Evolutionary conservation across 768 basidiomycete genomes (phyloP), one percentile per base, ranked within the genome.

Genomic region (Lactarius evosmus): DNA sequence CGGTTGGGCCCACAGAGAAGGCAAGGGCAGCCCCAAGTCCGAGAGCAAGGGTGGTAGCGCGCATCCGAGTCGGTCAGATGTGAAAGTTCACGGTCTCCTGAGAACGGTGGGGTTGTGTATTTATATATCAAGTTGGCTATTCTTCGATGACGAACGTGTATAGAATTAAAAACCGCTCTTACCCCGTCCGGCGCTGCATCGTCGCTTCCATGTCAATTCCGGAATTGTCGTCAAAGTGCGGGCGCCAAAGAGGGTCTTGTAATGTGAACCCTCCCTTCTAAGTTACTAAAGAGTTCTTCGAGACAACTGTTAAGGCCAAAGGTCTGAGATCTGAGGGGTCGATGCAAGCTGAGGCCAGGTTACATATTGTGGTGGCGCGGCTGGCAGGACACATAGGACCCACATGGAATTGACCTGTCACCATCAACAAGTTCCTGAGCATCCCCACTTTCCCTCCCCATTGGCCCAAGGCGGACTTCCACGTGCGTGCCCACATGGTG

Each of bases 121-220:
- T 29, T 52, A 29, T 52, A 30, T 52, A 32, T 30, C 5, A 7
- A 7, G 32, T 46, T 22, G 22, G 44, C 9, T 29, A 52, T 52
- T 27, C 11, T 52, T 32, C 8, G 9, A 27, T 3, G 3, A 52
- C 91, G 1, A 95, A 95, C 69, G 93, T 93, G 22, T 95, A 95
- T 66, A 22, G 44, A 46, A 46, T 46, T 22, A 9, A 46, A 11
- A 46, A 46, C 11, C 44, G 12, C 22, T 22, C 44, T 46, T 12
- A 46, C 22, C 19, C 22, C n/a, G n/a, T 11, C 11, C 22, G 44
- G 44, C 22, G n/a, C n/a, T 5, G 12, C 41, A 9, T 44, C 19
- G 2, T 46, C n/a, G 16, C 16, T 38, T 6, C 36, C 36, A 38
- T 38, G 36, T 17, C 36, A 38, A 16, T 17, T 38, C 16, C 36